phyloP scores from a whole-genome alignment of 2,329 filamentous ascomycete species.

The Fusarium subtropicale region DNA sequence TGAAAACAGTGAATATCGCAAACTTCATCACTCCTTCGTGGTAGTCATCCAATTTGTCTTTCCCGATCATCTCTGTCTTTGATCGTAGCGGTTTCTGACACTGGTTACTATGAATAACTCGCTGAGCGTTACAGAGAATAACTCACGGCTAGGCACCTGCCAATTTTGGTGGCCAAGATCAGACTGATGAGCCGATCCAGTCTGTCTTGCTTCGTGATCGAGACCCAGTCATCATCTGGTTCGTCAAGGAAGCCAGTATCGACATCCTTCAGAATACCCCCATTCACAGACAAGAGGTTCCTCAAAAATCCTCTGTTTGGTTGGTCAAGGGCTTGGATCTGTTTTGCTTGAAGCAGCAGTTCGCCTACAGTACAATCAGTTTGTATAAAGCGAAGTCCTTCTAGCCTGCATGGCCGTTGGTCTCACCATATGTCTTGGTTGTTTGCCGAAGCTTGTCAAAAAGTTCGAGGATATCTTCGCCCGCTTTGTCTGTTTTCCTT shows the following conservation, averaged over 20 bases:
- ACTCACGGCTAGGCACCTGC: constrained; percentile 14
- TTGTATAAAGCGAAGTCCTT: background rate
- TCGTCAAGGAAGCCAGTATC: constrained; percentile 1
- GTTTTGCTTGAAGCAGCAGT: background rate
- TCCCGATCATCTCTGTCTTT: background rate
- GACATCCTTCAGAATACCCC: background rate
- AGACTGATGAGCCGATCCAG: constrained; percentile 16
- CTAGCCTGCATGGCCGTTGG: background rate
- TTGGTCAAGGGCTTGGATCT: constrained; percentile 2
- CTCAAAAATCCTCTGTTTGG: constrained; percentile 8
- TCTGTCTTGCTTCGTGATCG: constrained; percentile 5
- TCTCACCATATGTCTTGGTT: background rate
- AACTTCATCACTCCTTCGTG: constrained; percentile 1
- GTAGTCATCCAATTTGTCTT: background rate
- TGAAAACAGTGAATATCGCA: constrained; percentile 4
- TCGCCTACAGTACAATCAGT: background rate
- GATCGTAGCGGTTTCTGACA: constrained; percentile 1
- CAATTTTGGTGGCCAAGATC: background rate
- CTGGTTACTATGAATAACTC: background rate
- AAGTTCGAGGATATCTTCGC: background rate
- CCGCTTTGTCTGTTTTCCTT: background rate
- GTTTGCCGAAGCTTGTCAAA: background rate
- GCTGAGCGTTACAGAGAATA: background rate
- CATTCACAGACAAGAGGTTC: background rate
- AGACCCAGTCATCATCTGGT: constrained; percentile 16